Percentiles rank a stretch among this genome's conserved stretches.
phyloP scores from a whole-genome alignment of 192 early-diverging fungal species.

The Obelidium mucronatum region DNA sequence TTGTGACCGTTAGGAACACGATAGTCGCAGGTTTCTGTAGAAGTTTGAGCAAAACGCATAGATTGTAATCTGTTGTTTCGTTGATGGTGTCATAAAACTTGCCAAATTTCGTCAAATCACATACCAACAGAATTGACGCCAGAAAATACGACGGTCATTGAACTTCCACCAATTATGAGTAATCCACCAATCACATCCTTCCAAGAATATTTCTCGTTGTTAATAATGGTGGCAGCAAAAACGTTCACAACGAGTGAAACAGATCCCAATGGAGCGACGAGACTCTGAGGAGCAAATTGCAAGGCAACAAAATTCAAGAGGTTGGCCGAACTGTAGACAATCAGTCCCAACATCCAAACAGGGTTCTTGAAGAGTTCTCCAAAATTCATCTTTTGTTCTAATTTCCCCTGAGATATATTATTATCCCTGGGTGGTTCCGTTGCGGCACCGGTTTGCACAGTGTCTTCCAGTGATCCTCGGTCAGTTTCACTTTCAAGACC shows the following conservation, averaged over 20 bases:
- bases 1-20: constrained; percentile 67
- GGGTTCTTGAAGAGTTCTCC: not conserved
- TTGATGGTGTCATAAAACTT: constrained; percentile 20
- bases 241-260: constrained; percentile 82
- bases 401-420: no score
- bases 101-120: not conserved
- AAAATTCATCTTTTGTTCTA: no score
- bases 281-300: constrained; percentile 82
- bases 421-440: no score
- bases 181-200: constrained; percentile 75
- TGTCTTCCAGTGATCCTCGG: no score
- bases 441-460: no score
- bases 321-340: constrained; percentile 75
- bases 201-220: constrained; percentile 70
- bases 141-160: constrained; percentile 75
- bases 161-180: constrained; percentile 76
- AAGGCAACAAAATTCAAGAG: constrained; percentile 74
- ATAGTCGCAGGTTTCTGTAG: constrained; percentile 70
- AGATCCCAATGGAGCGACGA: constrained; percentile 81
- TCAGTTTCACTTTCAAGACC: no score
- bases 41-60: constrained; percentile 75
- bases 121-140: constrained; percentile 37
- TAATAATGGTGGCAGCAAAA: constrained; percentile 76
- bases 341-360: constrained; percentile 71
- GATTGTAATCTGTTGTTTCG: constrained; percentile 62